Evolutionary conservation across 768 basidiomycete species (phyloP), one percentile per base, ranked within the genome.

Genomic region (Tylopilus rubrobrunneus): DNA sequence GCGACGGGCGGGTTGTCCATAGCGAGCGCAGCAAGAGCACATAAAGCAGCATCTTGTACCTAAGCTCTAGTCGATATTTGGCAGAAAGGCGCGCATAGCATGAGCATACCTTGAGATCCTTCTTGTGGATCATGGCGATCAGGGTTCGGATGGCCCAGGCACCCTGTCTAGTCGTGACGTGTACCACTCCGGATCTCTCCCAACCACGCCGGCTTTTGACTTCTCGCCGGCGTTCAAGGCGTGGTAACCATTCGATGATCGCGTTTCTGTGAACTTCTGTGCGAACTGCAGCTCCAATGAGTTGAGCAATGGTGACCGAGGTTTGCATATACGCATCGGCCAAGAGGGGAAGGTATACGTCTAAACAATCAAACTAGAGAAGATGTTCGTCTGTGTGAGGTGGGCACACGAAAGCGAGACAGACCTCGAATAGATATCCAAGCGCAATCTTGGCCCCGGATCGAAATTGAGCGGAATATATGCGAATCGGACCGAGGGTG

Each of bases 291-390:
- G 75, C 71, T 0, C 75, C 79, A 3, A 90, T 67, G 31, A 89
- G 76, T 57, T 85, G 83, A 0, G 83, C 82, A 8, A 86, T 78
- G 10, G 78, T 77, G 4, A 74, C 76, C 6, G 73, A 73, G 7
- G 74, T 67, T 54, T 79, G 74, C 1, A 71, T 49, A 4, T 76
- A 71, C 2, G 68, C 45, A 60, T 78, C 76, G 5, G 71, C 67
- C 23, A 90, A 77, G 5, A 87, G 73, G 2, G 89, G 89, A 0
- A 91, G 76, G 59, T 79, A 86, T 0, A 82, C 71, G 47, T 92
- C 88, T 2, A 91, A 67, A 9, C 78, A 79, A 29, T 86, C 82
- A 25, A 72, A 67, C 82, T 87, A 43, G 52, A 42, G 36, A 44
- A 48, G 12, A 12, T 5, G 4, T 39, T n/a, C 15, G 57, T 34